Evolutionary conservation across 73 alveolate species (phyloP).

Genomic region (Symbiodinium natans): DNA sequence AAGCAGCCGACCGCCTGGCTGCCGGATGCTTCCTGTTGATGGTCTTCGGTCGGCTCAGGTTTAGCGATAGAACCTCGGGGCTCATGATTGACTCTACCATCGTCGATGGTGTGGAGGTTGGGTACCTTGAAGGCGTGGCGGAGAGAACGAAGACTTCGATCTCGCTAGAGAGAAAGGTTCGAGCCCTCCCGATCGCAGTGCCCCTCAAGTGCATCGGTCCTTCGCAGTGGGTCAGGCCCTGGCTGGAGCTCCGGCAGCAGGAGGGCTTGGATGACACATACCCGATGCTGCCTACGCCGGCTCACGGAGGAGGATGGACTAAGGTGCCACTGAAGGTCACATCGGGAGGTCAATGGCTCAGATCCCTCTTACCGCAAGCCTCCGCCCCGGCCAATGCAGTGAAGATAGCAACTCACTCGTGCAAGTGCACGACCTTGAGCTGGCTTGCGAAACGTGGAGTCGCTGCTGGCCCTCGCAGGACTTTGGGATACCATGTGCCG

Average conservation of each 20-base stretch:
- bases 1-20: neutral
- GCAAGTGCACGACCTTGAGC: neutral
- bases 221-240: neutral
- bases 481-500: neutral
- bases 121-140: neutral
- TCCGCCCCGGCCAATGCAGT: too few relatives aligned
- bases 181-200: neutral
- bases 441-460: neutral
- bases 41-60: neutral
- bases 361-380: too few relatives aligned
- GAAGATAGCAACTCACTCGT: neutral
- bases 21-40: conserved; percentile 1
- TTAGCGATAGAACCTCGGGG: neutral
- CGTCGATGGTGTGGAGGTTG: neutral
- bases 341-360: neutral
- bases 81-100: neutral
- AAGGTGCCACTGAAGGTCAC: neutral
- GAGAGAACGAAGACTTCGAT: conserved; percentile 10
- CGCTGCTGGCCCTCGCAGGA: neutral
- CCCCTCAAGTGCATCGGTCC: neutral
- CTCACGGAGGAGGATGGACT: neutral
- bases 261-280: neutral
- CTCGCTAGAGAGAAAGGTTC: neutral
- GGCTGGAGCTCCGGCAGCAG: neutral
- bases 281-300: neutral